These are phyloP conservation scores for Solanum sejunctum DNA, from an alignment of 257 asterid species.

Conservation along the genomic window DNA sequence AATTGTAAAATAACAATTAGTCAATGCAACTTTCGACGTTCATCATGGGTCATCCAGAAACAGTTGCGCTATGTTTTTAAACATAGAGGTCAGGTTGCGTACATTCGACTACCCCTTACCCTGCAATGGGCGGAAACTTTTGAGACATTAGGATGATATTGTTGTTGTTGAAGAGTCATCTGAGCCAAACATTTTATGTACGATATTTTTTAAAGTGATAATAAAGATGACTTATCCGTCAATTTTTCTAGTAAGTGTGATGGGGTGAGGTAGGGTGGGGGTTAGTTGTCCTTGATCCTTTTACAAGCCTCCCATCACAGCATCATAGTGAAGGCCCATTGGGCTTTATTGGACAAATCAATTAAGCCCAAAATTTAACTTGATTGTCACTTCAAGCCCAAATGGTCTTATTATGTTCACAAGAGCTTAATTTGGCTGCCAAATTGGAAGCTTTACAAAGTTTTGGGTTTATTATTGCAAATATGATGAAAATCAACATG, in stretches of 20 bases:
- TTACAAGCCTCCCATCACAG: not conserved
- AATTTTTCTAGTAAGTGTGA: not conserved
- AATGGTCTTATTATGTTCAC: not conserved
- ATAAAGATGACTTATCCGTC: not conserved
- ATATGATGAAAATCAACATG: not conserved
- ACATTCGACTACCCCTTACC: too few species aligned
- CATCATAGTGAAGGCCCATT: not conserved
- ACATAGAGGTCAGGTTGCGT: too few species aligned
- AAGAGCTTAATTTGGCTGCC: not conserved
- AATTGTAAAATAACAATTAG: too few species aligned
- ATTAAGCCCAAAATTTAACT: not conserved
- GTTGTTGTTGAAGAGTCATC: too few species aligned
- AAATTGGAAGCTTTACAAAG: not conserved
- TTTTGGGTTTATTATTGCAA: not conserved
- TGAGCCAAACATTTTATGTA: not conserved
- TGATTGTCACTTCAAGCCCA: not conserved
- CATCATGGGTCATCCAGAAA: too few species aligned
- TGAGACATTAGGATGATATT: too few species aligned
- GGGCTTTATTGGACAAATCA: not conserved
- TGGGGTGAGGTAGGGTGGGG: too few species aligned
- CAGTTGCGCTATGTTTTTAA: too few species aligned
- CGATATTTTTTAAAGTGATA: not conserved
- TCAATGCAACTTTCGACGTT: too few species aligned
- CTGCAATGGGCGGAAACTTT: too few species aligned
- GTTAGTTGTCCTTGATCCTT: not conserved